Evolutionary conservation across 1,284 basidiomycete genomes (phyloP), one percentile per base, ranked within the genome.

Genomic region (Apiotrichum veenhuisii): DNA sequence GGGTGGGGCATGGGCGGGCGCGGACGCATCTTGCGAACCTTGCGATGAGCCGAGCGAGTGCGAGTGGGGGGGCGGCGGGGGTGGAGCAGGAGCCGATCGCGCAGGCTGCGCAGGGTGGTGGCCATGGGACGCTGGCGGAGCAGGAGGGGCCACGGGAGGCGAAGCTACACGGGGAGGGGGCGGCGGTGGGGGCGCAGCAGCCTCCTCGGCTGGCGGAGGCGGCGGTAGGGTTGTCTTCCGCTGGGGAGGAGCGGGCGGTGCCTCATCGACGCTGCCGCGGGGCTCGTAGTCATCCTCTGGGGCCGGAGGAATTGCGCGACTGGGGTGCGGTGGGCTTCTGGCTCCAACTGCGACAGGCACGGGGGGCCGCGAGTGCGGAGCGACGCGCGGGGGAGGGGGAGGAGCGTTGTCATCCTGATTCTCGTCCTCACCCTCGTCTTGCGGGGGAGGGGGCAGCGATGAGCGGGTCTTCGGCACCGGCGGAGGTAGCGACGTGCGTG

Each of bases 401-500:
- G 58, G 58, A 10, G 64, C 62, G 9, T n/a, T n/a, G n/a, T n/a
- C n/a, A n/a, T n/a, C n/a, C n/a, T 63, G 54, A 2, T 47, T 46
- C 12, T 54, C 55, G 3, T 53, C 38, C n/a, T 65, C 62, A 18
- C 66, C 62, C 20, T 64, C 61, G 3, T 52, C 54, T 11, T 54
- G 9, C 3, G 17, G 40, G 37, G 8, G 40, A 8, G 20, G 40
- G 11, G 36, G 36, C 8, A 41, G 37, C 37, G 37, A 38, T 17
- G 37, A 8, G 37, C 37, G 37, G 18, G 37, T n/a, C 8, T 3
- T 18, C 8, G 37, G 37, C 3, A 38, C 37, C 37, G 37, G n/a
- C n/a, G 40, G 40, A 41, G 36, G 36, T 7, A 41, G 40, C n/a
- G 40, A 41, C 10, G 40, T 8, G 40, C 40, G 40, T 10, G 40